Evolutionary conservation across 139 green algal genomes (phyloP), one percentile per base, ranked within the genome.

Genomic region (Chlorella sp.): DNA sequence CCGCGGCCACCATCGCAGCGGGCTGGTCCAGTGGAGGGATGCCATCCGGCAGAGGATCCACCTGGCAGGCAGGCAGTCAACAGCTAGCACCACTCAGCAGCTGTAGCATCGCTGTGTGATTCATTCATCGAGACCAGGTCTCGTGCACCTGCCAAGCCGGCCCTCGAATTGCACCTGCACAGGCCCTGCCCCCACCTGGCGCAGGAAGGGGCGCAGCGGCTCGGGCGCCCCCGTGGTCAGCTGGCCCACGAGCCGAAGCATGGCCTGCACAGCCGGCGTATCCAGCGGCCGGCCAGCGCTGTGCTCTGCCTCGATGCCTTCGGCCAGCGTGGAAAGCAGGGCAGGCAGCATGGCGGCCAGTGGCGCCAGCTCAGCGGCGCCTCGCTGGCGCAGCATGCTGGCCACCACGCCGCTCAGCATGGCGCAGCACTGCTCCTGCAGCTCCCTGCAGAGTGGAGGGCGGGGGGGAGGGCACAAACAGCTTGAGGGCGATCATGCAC

Each of bases 341-440:
- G 85, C 44, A 40, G 88, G 90, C 79, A 93, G 85, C 77, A 91
- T 76, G 40, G 81, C 67, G 28, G 75, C 89, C 46, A 90, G 40
- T 3, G 84, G 72, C 19, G 56, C 64, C 64, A 72, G 64, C 26
- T 83, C 64, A 40, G 40, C 73, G 30, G 64, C 69, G 30, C 65
- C 54, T 36, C 48, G 79, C 60, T 70, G 54, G 43, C 36, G n/a
- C 69, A 82, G 58, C 62, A 84, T 43, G 69, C 60, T 74, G 9
- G 54, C 34, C 65, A 92, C 32, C 17, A 89, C 69, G 58, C 58
- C 60, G 17, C 75, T n/a, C 24, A 93, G 84, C 34, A 93, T 46
- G 43, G 64, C 75, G 81, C 89, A 93, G 74, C 74, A 86, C 26
- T 56, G 32, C 9, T 34, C 36, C 80, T 90, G 86, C 62, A 87